phyloP scores from a whole-genome alignment of 106 monocot species.

The Xerophyta viscosa region DNA sequence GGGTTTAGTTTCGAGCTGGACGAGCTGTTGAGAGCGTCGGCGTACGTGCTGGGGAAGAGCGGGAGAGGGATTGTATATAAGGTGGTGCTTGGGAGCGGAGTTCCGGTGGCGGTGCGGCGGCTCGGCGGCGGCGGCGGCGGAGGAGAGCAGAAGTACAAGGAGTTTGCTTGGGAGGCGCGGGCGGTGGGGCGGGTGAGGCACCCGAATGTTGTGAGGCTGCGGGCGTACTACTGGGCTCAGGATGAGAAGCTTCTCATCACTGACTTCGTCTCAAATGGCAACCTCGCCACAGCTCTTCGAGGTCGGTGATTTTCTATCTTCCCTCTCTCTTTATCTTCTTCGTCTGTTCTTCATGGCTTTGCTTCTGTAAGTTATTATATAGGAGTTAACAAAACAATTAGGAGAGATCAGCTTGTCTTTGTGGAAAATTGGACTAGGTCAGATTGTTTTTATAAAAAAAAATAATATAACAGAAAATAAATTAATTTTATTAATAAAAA shows the following conservation, averaged over 20 bases:
- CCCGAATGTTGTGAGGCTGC: constrained; percentile 69
- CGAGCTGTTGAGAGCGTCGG: constrained; percentile 81
- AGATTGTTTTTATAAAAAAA: too few relatives aligned
- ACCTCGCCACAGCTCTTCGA: constrained; percentile 61
- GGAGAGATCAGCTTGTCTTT: too few relatives aligned
- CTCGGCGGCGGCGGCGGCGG: constrained; percentile 36
- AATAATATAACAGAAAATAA: too few relatives aligned
- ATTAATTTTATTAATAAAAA: too few relatives aligned
- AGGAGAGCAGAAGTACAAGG: constrained; percentile 45
- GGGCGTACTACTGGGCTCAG: constrained; percentile 79
- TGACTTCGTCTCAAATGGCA: constrained; percentile 81
- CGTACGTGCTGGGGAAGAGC: constrained; percentile 86
- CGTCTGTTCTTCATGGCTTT: too few relatives aligned
- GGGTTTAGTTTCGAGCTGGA: constrained; percentile 75
- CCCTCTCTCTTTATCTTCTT: too few relatives aligned
- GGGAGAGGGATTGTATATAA: constrained; percentile 85
- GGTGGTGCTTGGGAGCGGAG: constrained; percentile 82
- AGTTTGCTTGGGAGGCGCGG: constrained; percentile 72
- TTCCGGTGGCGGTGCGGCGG: constrained; percentile 70
- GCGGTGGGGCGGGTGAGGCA: constrained; percentile 54
- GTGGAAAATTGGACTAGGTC: too few relatives aligned
- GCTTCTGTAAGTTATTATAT: too few relatives aligned
- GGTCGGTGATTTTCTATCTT: constrained; percentile 54
- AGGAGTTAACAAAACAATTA: too few relatives aligned
- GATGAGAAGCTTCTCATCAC: constrained; percentile 86